Evolutionary conservation across 1,284 basidiomycete genomes (phyloP).

Genomic region (Boletus semigastroideus): DNA sequence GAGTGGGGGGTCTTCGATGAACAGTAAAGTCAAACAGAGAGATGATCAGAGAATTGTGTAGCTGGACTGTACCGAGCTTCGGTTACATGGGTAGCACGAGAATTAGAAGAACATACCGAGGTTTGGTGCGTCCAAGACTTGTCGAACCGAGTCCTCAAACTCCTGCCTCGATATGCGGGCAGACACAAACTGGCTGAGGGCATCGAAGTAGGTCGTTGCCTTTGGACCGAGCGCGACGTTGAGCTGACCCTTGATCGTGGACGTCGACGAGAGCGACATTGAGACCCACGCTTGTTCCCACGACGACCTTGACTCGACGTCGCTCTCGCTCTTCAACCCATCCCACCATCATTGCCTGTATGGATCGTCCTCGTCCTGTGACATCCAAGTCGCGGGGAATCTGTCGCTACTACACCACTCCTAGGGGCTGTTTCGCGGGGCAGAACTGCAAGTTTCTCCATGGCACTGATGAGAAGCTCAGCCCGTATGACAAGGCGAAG

Average conservation of each 20-base stretch:
- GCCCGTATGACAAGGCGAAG: conserved; percentile 69
- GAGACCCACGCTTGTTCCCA: too few relatives aligned
- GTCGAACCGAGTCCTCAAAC: conserved; percentile 69
- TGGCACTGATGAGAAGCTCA: conserved; percentile 46
- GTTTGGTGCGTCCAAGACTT: conserved; percentile 59
- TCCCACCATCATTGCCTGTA: conserved; percentile 20
- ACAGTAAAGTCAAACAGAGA: conserved; percentile 77
- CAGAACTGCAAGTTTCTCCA: conserved; percentile 74
- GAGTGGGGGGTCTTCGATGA: conserved; percentile 61
- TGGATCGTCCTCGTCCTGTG: conserved; percentile 56
- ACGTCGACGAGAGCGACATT: conserved; percentile 76
- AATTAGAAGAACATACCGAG: conserved; percentile 45
- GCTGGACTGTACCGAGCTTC: conserved; percentile 50
- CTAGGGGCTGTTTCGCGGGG: conserved; percentile 66
- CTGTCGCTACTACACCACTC: conserved; percentile 58
- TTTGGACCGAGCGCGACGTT: conserved; percentile 59
- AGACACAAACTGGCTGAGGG: conserved; percentile 63
- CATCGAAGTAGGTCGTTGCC: conserved; percentile 59
- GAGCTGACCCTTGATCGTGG: conserved; percentile 70
- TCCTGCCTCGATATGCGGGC: conserved; percentile 69
- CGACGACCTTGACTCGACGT: too few relatives aligned
- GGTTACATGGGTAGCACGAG: conserved; percentile 2
- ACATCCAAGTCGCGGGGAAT: conserved; percentile 65
- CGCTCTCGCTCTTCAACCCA: background rate
- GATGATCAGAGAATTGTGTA: conserved; percentile 79